A percentile compares a stretch with the other conserved stretches of the same genome.
phyloP scores from a whole-genome alignment of 1,139 yeast species.

The Protomyces inundatus region DNA sequence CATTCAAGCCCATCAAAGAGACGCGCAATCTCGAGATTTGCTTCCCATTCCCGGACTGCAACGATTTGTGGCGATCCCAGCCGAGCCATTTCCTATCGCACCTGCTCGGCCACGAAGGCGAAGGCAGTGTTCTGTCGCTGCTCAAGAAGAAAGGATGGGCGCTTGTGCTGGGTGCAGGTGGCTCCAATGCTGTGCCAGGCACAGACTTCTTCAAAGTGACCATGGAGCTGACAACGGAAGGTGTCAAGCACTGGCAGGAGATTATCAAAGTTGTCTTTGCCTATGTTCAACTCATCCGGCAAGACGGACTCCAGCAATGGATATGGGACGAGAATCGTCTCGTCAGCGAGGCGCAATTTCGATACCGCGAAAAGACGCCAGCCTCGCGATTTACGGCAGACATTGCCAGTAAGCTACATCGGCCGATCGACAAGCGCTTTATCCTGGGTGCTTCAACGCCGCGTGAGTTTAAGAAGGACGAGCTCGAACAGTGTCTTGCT shows the following conservation, averaged over 20 bases:
- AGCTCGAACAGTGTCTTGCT: constrained; percentile 50
- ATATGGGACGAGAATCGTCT: constrained; percentile 49
- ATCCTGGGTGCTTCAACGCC: constrained; percentile 54
- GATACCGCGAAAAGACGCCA: constrained; percentile 60
- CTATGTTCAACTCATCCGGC: constrained; percentile 57
- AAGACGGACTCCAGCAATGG: constrained; percentile 57
- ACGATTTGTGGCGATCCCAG: constrained; percentile 56
- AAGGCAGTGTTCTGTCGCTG: constrained; percentile 68
- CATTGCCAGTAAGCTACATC: constrained; percentile 50
- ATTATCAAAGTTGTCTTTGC: constrained; percentile 60
- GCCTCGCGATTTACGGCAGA: constrained; percentile 56
- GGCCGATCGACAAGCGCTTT: constrained; percentile 57
- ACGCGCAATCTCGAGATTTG: constrained; percentile 59
- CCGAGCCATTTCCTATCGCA: constrained; percentile 73
- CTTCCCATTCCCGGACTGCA: constrained; percentile 72
- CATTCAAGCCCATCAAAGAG: constrained; percentile 69
- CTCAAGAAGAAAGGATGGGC: constrained; percentile 77
- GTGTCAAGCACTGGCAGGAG: constrained; percentile 57
- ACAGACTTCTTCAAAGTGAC: constrained; percentile 62
- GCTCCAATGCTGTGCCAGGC: constrained; percentile 62
- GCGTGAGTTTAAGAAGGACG: constrained; percentile 54
- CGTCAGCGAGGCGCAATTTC: constrained; percentile 51
- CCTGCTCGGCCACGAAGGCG: constrained; percentile 84
- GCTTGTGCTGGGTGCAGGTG: constrained; percentile 69
- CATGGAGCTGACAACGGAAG: constrained; percentile 69